Percentiles rank a stretch among this genome's conserved stretches.
phyloP scores from a whole-genome alignment of 1,284 basidiomycete species.

The Volvariella surrecta region DNA sequence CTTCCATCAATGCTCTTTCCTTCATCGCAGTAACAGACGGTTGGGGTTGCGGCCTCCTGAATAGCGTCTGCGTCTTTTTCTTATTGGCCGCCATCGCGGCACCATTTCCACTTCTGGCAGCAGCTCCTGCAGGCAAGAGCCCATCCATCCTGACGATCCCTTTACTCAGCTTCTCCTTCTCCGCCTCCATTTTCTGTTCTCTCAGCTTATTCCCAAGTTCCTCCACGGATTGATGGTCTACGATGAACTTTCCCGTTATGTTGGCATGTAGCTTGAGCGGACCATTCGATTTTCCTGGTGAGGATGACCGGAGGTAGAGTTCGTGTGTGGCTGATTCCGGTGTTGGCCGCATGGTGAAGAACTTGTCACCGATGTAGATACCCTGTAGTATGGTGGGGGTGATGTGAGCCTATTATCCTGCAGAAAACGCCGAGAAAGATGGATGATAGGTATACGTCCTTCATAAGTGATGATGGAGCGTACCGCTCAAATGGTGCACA shows the following conservation, averaged over 20 bases:
- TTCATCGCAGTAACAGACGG: too few species aligned
- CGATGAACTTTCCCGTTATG: slow-evolving; percentile 56
- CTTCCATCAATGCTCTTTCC: too few species aligned
- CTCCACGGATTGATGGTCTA: slow-evolving; percentile 49
- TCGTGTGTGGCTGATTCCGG: slow-evolving; percentile 55
- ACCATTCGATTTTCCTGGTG: slow-evolving; percentile 44
- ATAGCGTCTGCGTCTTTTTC: background rate
- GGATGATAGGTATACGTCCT: too few species aligned
- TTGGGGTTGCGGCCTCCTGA: background rate
- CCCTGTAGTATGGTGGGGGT: slow-evolving; percentile 31
- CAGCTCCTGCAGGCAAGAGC: slow-evolving; percentile 21
- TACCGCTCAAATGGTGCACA: too few species aligned
- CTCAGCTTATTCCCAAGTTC: slow-evolving; percentile 46
- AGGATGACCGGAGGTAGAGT: slow-evolving; percentile 55
- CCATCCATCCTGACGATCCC: slow-evolving; percentile 44
- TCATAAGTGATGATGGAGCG: too few species aligned
- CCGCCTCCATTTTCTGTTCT: slow-evolving; percentile 46
- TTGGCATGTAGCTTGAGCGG: slow-evolving; percentile 67
- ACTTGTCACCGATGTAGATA: slow-evolving; percentile 51
- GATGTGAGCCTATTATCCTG: too few species aligned
- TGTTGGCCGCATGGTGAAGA: slow-evolving; percentile 47
- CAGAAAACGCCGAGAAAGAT: too few species aligned
- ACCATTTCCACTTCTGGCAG: slow-evolving; percentile 26
- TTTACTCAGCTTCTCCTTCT: slow-evolving; percentile 43
- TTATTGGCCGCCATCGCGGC: background rate